Percentiles rank a stretch among this genome's conserved stretches.
phyloP scores from a whole-genome alignment of 352 stramenopile genomes.

The Globisporangium heterothallicum region DNA sequence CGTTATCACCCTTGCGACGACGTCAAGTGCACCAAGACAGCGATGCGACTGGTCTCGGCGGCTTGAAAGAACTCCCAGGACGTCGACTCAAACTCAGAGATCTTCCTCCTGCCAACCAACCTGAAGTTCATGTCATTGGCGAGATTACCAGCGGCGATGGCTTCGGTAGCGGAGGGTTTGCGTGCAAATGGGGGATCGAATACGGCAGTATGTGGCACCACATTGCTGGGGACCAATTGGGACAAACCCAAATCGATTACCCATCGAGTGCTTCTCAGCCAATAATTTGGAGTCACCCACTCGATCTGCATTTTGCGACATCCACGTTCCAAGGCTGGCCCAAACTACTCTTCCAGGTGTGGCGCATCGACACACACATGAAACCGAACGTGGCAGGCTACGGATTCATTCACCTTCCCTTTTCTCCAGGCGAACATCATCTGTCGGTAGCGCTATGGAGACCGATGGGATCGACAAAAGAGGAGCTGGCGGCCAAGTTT shows the following conservation, averaged over 20 bases:
- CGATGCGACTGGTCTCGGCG: not conserved
- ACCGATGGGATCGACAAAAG: slow-evolving; percentile 42
- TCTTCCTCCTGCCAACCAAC: slow-evolving; percentile 37
- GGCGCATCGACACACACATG: slow-evolving; percentile 44
- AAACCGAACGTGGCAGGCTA: slow-evolving; percentile 47
- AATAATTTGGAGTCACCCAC: slow-evolving; percentile 53
- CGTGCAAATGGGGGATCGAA: slow-evolving; percentile 69
- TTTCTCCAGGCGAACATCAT: slow-evolving; percentile 39
- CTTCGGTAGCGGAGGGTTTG: slow-evolving; percentile 39
- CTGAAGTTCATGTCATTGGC: slow-evolving; percentile 65
- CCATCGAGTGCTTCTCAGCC: slow-evolving; percentile 16
- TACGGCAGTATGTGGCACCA: slow-evolving; percentile 51
- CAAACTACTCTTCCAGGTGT: slow-evolving; percentile 61
- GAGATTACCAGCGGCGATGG: slow-evolving; percentile 55
- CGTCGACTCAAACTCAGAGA: slow-evolving; percentile 16
- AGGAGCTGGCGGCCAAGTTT: slow-evolving; percentile 43
- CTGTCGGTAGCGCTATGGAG: slow-evolving; percentile 51
- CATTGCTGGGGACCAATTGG: slow-evolving; percentile 50
- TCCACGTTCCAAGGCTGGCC: slow-evolving; percentile 59
- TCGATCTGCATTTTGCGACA: slow-evolving; percentile 63
- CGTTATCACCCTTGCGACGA: slow-evolving; percentile 9
- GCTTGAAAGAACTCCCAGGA: not conserved
- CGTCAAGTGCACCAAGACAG: not conserved
- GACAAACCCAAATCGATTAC: slow-evolving; percentile 65
- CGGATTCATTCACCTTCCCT: slow-evolving; percentile 54